These are phyloP conservation scores for Warburgia ugandensis DNA, from an alignment of 164 flowering plant species.

Conservation along the genomic window DNA sequence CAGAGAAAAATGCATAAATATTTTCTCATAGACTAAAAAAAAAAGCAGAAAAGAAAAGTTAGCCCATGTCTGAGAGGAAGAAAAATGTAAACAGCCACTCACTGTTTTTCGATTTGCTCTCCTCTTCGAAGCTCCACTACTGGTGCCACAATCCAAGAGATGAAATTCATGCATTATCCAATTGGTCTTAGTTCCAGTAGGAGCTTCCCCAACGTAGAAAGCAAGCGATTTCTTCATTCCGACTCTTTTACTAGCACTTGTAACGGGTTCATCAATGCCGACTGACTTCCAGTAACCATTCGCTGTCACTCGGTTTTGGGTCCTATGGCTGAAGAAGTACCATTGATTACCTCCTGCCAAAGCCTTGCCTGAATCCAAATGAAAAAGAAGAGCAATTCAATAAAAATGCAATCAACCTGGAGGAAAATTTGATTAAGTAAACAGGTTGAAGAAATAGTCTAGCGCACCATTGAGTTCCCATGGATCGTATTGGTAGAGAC, in stretches of 20 bases:
- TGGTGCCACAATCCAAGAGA: slow-evolving; percentile 28
- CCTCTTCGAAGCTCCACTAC: slow-evolving; percentile 34
- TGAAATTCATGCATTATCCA: slow-evolving; percentile 68
- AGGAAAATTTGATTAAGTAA: no score
- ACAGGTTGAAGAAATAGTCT: neutral
- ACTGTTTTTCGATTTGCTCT: slow-evolving; percentile 30
- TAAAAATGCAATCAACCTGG: neutral
- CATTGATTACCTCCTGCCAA: slow-evolving; percentile 62
- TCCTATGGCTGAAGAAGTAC: slow-evolving; percentile 69
- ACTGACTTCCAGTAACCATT: slow-evolving; percentile 72
- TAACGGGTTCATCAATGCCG: slow-evolving; percentile 52
- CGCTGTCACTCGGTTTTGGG: slow-evolving; percentile 31
- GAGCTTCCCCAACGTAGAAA: slow-evolving; percentile 36
- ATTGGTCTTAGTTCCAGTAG: slow-evolving; percentile 35
- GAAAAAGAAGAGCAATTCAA: neutral
- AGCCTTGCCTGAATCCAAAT: slow-evolving; percentile 48
- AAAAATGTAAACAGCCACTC: no score
- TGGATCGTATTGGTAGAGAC: slow-evolving; percentile 67
- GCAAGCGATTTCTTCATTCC: slow-evolving; percentile 40
- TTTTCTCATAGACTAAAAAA: no score
- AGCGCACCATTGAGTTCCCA: slow-evolving; percentile 77
- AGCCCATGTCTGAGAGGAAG: no score
- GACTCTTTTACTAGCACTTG: slow-evolving; percentile 25
- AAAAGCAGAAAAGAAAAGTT: neutral
- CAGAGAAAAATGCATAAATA: neutral